phyloP scores from a whole-genome alignment of 371 early-diverging fungal genomes.

The Mortierella sp. region DNA sequence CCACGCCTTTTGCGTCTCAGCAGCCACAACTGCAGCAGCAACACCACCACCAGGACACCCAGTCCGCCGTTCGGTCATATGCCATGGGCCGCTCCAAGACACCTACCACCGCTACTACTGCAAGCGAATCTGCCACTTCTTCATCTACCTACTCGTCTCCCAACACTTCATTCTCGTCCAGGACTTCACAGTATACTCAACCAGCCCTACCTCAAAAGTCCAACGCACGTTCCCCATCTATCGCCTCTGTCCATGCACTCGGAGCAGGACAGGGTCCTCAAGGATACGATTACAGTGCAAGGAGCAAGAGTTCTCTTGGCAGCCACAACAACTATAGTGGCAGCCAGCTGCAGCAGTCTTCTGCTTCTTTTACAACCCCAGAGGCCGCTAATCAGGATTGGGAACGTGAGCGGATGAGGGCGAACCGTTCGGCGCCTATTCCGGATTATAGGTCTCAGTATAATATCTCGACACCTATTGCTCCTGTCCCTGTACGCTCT shows the following conservation, averaged over 20 bases:
- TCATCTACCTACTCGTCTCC: neutral
- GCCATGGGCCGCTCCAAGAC: conserved; percentile 17
- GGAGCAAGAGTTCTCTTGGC: conserved; percentile 11
- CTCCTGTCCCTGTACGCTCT: conserved; percentile 12
- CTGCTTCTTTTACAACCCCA: neutral
- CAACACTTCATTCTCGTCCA: conserved; percentile 7
- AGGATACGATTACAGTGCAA: neutral
- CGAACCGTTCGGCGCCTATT: conserved; percentile 5
- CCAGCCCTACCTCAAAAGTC: conserved; percentile 36
- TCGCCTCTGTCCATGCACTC: conserved; percentile 16
- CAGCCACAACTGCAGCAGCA: conserved; percentile 1
- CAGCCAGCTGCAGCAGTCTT: neutral
- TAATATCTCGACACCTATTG: conserved; percentile 7
- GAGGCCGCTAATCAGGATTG: neutral
- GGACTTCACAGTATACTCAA: conserved; percentile 18
- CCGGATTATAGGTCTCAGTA: conserved; percentile 9
- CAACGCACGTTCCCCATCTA: conserved; percentile 27
- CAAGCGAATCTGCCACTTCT: neutral
- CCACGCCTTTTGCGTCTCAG: neutral
- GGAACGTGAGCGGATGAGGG: conserved; percentile 2
- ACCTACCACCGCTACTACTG: neutral
- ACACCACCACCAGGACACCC: conserved; percentile 14
- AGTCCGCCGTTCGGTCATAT: neutral
- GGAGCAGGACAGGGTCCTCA: conserved; percentile 25
- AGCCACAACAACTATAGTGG: neutral